Evolutionary conservation across 768 basidiomycete genomes (phyloP).

Genomic region (Serendipita sp.): DNA sequence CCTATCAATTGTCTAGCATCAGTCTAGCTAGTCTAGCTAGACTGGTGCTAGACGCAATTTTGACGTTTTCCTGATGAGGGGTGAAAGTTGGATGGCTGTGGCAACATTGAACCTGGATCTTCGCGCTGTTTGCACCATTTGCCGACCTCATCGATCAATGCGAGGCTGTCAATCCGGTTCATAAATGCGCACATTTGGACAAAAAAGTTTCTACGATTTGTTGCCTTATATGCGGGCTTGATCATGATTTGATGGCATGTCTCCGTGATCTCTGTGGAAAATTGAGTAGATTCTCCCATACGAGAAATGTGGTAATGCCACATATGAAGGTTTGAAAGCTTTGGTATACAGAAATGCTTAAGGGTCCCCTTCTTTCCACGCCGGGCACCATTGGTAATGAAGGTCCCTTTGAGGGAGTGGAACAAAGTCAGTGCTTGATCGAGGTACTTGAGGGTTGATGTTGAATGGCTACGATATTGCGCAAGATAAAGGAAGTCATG

Average conservation of each 20-base stretch:
- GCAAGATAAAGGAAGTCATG: conserved; percentile 24
- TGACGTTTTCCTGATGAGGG: no score
- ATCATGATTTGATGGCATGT: conserved; percentile 28
- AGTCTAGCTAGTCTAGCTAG: no score
- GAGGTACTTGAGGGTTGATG: conserved; percentile 9
- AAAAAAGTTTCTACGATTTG: conserved; percentile 21
- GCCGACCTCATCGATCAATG: conserved; percentile 5
- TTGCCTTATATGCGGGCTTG: conserved; percentile 21
- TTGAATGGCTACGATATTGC: conserved; percentile 18
- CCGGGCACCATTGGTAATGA: conserved; percentile 18
- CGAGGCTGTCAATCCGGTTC: conserved; percentile 19
- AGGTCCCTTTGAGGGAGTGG: conserved; percentile 21
- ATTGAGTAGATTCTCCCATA: conserved; percentile 21
- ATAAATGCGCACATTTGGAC: conserved; percentile 28
- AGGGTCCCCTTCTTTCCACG: conserved; percentile 16
- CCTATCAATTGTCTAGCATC: no score
- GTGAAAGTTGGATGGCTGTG: no score
- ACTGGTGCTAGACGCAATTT: no score
- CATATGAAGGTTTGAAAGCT: conserved; percentile 20
- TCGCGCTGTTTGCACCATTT: no score
- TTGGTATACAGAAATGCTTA: conserved; percentile 24
- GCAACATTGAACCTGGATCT: no score
- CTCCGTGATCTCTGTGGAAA: conserved; percentile 22
- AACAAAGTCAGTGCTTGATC: conserved; percentile 16
- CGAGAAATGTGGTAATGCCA: conserved; percentile 16